Percentiles rank a stretch among this genome's conserved stretches.
phyloP scores from a whole-genome alignment of 768 basidiomycete species.

The Trametes cubensis region DNA sequence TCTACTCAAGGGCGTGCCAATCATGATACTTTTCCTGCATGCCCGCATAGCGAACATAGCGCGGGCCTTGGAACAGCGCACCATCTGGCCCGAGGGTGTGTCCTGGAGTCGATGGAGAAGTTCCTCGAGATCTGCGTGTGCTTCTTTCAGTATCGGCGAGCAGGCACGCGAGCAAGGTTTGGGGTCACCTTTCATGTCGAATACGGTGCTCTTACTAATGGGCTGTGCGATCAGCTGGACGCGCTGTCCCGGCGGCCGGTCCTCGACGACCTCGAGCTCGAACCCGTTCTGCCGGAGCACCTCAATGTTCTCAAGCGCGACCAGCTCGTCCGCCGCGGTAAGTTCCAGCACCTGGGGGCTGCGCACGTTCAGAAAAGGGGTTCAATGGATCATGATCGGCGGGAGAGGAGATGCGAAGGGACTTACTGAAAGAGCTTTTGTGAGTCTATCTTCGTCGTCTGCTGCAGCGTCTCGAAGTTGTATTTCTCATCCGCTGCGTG shows the following conservation, averaged over 20 bases:
- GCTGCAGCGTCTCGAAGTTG: conserved; percentile 94
- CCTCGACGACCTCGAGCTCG: conserved; percentile 63
- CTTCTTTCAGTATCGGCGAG: conserved; percentile 8
- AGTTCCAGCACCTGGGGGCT: conserved; percentile 82
- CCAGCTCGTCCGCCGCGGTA: conserved; percentile 86
- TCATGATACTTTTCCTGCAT: conserved; percentile 95
- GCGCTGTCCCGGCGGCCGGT: conserved; percentile 44
- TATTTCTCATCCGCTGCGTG: conserved; percentile 99
- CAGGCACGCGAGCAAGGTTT: conserved; percentile 8
- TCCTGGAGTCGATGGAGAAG: conserved; percentile 85
- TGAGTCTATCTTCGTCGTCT: conserved; percentile 85
- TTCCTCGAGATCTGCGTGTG: conserved; percentile 81
- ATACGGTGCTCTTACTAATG: conserved; percentile 87
- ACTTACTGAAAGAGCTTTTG: conserved; percentile 82
- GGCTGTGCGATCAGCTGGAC: conserved; percentile 82
- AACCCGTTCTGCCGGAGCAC: conserved; percentile 87
- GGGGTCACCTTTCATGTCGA: conserved; percentile 78
- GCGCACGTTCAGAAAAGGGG: neutral
- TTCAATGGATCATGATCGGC: neutral
- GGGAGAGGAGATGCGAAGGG: neutral
- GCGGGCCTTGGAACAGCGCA: conserved; percentile 89
- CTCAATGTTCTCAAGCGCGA: conserved; percentile 87
- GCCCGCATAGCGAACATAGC: conserved; percentile 97
- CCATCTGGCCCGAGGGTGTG: conserved; percentile 75
- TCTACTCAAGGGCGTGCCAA: conserved; percentile 80